Evolutionary conservation across 768 basidiomycete species (phyloP).

Genomic region (Termitomyces sp.): DNA sequence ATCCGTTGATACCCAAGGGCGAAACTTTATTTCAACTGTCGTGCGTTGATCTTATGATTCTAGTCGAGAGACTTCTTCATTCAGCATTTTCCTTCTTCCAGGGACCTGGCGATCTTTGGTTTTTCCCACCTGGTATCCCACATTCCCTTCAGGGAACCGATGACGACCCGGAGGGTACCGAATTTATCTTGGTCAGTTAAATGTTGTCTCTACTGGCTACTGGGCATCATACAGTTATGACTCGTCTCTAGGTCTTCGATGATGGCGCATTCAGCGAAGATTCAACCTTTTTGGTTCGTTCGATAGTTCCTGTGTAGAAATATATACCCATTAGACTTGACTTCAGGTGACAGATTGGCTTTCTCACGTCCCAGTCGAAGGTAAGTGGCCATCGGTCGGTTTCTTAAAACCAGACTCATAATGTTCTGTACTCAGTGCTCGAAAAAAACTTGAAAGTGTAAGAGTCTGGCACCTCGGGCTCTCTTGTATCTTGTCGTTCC

Average conservation of each 20-base stretch:
- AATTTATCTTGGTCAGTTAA: constrained; percentile 43
- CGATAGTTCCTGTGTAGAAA: background rate
- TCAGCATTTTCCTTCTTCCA: constrained; percentile 10
- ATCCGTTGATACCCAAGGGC: constrained; percentile 42
- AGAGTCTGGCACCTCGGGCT: background rate
- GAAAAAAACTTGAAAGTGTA: constrained; percentile 48
- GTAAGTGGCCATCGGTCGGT: constrained; percentile 11
- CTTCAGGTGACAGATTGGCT: constrained; percentile 51
- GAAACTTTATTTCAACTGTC: constrained; percentile 46
- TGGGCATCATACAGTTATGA: background rate
- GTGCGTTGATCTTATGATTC: constrained; percentile 25
- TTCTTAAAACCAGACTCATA: background rate
- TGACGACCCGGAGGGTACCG: constrained; percentile 41
- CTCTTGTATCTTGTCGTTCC: background rate
- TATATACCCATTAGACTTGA: background rate
- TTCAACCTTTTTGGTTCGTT: constrained; percentile 43
- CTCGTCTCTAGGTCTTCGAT: constrained; percentile 39
- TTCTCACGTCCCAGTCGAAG: constrained; percentile 49
- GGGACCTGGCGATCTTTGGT: constrained; percentile 51
- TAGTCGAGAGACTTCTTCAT: background rate
- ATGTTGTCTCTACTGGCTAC: background rate
- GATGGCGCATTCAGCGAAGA: constrained; percentile 50
- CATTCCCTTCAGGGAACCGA: constrained; percentile 51
- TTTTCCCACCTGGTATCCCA: constrained; percentile 53
- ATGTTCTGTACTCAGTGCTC: constrained; percentile 27